phyloP scores from a whole-genome alignment of 2,329 filamentous ascomycete species.

The Colletotrichum sp. region DNA sequence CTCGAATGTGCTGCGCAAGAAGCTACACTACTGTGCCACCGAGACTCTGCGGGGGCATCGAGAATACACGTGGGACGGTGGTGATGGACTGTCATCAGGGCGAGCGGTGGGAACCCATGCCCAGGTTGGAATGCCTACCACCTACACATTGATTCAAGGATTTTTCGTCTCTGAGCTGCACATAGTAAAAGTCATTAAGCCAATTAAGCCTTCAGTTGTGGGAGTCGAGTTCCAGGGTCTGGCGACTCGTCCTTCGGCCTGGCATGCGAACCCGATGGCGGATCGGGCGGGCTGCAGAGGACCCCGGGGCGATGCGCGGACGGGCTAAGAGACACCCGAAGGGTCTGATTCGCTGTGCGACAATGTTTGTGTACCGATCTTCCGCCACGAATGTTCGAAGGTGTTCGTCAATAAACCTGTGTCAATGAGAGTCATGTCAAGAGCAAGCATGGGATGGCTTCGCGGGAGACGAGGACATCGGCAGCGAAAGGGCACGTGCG shows the following conservation, averaged over 20 bases:
- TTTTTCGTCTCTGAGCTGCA: not conserved
- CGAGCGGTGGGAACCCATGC: not conserved
- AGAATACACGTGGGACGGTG: not conserved
- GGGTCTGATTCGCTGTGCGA: not conserved
- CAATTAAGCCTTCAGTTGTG: not conserved
- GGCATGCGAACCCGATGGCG: not conserved
- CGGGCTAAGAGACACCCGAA: not conserved
- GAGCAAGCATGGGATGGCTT: fast-evolving
- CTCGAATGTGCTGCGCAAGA: not conserved
- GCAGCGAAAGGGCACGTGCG: not conserved
- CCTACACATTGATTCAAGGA: fast-evolving
- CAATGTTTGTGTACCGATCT: too few species aligned
- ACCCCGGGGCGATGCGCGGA: not conserved
- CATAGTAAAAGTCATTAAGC: not conserved
- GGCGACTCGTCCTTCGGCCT: not conserved
- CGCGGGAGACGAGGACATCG: not conserved
- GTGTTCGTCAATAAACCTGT: not conserved
- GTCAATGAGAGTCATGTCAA: not conserved
- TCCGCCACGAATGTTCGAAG: not conserved
- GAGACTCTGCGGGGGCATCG: fast-evolving
- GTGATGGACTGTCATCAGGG: not conserved
- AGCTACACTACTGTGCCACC: not conserved
- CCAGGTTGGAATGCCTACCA: not conserved
- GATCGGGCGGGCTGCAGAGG: not conserved
- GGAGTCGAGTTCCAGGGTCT: not conserved